Conservation (phyloP, 2,329 filamentous ascomycete species). For the Atkinsonella texensis region DNA sequence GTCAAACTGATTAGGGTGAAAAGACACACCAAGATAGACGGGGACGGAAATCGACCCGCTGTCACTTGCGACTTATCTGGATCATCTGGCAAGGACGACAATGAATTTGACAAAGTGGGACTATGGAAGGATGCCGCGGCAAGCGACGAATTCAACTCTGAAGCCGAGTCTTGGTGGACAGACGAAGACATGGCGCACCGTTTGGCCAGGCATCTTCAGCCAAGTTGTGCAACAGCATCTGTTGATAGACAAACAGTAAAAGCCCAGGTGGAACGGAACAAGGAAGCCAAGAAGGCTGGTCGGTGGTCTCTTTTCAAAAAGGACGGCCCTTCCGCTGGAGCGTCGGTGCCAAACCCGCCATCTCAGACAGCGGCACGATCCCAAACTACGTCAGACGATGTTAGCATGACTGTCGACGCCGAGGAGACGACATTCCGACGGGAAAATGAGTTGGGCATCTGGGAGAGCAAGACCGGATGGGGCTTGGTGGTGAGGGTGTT, state of each 20-base stretch:
- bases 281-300: conserved; percentile 14
- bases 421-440: conserved; percentile 38
- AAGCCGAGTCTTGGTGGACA: conserved; percentile 30
- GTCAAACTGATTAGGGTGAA: conserved; percentile 21
- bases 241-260: conserved; percentile 19
- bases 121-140: conserved; percentile 14
- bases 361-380: background rate
- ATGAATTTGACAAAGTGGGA: background rate
- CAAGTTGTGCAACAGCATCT: conserved; percentile 13
- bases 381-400: conserved; percentile 10
- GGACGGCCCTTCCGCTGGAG: conserved; percentile 5
- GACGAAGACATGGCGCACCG: conserved; percentile 34
- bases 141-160: background rate
- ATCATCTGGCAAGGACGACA: too few relatives aligned
- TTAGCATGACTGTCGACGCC: conserved; percentile 29
- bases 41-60: background rate
- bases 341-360: background rate
- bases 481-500: conserved; percentile 29
- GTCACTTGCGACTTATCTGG: background rate
- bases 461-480: conserved; percentile 38
- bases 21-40: conserved; percentile 7
- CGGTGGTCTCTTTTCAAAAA: conserved; percentile 23
- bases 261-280: conserved; percentile 18
- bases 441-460: conserved; percentile 39
- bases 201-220: conserved; percentile 31